Conservation (phyloP, 1,139 yeast species). For the Chernovozyma sophiae-reginae region DNA sequence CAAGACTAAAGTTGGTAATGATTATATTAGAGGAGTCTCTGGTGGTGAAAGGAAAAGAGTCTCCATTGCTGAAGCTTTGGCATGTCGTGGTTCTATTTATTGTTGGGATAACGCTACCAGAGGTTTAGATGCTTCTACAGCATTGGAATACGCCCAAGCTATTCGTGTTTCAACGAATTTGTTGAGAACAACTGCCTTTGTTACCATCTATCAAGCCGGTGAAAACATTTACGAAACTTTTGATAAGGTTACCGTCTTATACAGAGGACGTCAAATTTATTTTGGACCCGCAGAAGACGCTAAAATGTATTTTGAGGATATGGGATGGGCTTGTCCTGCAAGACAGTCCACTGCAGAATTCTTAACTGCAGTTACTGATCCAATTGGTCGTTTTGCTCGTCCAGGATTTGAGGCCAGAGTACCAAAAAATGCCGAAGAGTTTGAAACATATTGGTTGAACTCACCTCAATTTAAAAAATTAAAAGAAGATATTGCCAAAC, state of each 20-base stretch:
- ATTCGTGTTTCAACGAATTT: conserved; percentile 58
- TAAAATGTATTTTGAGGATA: conserved; percentile 48
- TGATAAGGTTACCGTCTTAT: conserved; percentile 61
- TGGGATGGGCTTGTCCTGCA: conserved; percentile 60
- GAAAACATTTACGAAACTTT: conserved; percentile 59
- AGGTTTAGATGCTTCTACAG: conserved; percentile 72
- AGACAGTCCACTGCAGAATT: conserved; percentile 67
- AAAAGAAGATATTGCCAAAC: conserved; percentile 37
- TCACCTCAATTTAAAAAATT: conserved; percentile 46
- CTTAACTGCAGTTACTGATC: conserved; percentile 65
- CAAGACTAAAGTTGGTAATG: conserved; percentile 57
- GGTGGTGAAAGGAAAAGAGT: conserved; percentile 67
- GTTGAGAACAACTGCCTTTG: conserved; percentile 53
- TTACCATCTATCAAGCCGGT: conserved; percentile 65
- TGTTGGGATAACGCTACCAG: conserved; percentile 82
- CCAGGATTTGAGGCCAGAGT: conserved; percentile 50
- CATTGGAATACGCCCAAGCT: conserved; percentile 61
- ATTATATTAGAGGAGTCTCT: conserved; percentile 58
- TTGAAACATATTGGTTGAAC: conserved; percentile 50
- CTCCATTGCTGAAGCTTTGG: conserved; percentile 59
- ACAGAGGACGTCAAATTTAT: conserved; percentile 55
- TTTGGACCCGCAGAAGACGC: conserved; percentile 56
- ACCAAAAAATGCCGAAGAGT: conserved; percentile 56
- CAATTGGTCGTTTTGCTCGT: conserved; percentile 40
- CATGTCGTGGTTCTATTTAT: conserved; percentile 53